Evolutionary conservation across 2,329 filamentous ascomycete genomes (phyloP).

Genomic region (Phoma sp.): DNA sequence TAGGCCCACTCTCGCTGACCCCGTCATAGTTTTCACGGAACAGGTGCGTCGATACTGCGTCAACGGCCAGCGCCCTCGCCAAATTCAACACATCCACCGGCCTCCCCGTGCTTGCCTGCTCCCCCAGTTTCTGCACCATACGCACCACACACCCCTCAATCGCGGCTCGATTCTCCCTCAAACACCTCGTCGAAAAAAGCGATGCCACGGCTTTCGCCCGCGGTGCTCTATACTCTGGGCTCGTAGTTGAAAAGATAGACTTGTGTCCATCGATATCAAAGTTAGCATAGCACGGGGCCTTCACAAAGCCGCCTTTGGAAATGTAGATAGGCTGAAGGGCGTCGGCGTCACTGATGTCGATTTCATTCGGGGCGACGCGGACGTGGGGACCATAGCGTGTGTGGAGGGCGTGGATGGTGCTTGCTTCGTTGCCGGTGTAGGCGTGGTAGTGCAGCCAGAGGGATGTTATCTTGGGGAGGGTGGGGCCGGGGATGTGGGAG

Average conservation of each 20-base stretch:
- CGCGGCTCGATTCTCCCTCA: slow-evolving; percentile 50
- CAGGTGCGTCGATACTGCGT: slow-evolving; percentile 62
- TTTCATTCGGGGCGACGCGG: slow-evolving; percentile 36
- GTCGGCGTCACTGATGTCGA: slow-evolving; percentile 39
- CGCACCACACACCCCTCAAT: slow-evolving; percentile 53
- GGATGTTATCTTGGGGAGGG: slow-evolving; percentile 29
- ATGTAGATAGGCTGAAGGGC: slow-evolving; percentile 61
- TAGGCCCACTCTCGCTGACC: slow-evolving; percentile 46
- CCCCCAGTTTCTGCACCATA: slow-evolving; percentile 52
- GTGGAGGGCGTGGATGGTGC: slow-evolving; percentile 30
- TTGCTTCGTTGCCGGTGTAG: slow-evolving; percentile 39
- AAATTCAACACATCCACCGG: slow-evolving; percentile 60
- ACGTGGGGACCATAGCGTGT: slow-evolving; percentile 31
- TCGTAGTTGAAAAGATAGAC: slow-evolving; percentile 61
- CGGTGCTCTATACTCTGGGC: slow-evolving; percentile 50
- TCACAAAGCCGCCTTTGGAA: slow-evolving; percentile 61
- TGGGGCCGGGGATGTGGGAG: slow-evolving; percentile 32
- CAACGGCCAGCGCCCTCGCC: slow-evolving; percentile 59
- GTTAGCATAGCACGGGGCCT: slow-evolving; percentile 61
- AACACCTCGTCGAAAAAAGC: slow-evolving; percentile 58
- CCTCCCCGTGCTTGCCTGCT: slow-evolving; percentile 39
- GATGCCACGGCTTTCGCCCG: slow-evolving; percentile 60
- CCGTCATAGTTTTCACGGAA: slow-evolving; percentile 62
- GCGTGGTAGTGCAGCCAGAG: slow-evolving; percentile 40
- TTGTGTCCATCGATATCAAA: slow-evolving; percentile 65